phyloP scores from a whole-genome alignment of 169 alveolate genomes.

The Blepharisma undulans region DNA sequence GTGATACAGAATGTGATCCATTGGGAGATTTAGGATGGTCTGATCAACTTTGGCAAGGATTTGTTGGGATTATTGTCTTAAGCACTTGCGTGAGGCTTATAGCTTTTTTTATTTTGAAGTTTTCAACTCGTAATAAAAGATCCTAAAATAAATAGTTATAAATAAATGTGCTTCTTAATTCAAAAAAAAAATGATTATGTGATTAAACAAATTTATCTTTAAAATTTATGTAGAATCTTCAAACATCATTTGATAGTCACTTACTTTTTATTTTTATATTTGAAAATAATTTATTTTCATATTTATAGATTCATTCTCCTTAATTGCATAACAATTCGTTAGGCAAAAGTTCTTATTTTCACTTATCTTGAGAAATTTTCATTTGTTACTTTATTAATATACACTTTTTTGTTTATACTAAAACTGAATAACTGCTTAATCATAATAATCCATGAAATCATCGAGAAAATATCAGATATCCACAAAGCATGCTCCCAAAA shows the following conservation, averaged over 20 bases:
- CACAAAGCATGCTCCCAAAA: too few relatives aligned
- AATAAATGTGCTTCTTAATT: too few relatives aligned
- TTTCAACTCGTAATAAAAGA: background rate
- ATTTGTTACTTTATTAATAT: conserved; percentile 24
- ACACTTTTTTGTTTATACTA: conserved; percentile 14
- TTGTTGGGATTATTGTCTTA: background rate
- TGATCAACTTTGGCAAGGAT: background rate
- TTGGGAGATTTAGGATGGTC: conserved; percentile 17
- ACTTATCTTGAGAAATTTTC: conserved; percentile 30
- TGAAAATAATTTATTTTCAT: background rate
- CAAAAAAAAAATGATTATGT: too few relatives aligned
- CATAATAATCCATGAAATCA: too few relatives aligned
- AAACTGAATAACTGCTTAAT: background rate
- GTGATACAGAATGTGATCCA: background rate
- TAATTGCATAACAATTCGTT: conserved; percentile 15
- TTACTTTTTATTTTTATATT: background rate
- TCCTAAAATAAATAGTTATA: background rate
- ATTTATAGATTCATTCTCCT: background rate
- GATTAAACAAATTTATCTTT: too few relatives aligned
- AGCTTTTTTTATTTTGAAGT: background rate
- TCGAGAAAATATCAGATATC: too few relatives aligned
- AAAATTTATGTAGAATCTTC: background rate
- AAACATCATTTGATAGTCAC: background rate
- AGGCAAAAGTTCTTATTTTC: background rate
- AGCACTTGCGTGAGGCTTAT: background rate